phyloP scores from a whole-genome alignment of 768 basidiomycete genomes.

The Pleurotus pulmonarius region DNA sequence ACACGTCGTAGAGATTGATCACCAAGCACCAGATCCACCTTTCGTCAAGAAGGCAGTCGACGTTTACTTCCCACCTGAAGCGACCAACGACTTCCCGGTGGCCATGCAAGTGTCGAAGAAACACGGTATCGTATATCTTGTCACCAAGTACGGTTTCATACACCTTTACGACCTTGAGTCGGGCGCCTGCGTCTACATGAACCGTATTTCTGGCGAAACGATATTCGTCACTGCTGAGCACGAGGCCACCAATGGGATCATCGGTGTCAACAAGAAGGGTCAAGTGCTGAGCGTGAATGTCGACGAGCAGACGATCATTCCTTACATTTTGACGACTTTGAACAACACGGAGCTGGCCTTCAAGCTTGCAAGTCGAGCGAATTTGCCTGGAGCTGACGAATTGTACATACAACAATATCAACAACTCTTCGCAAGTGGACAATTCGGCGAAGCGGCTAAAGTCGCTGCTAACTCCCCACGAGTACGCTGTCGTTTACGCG shows the following conservation, averaged over 20 bases:
- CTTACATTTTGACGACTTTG: constrained; percentile 88
- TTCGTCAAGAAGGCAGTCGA: constrained; percentile 98
- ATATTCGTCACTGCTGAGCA: constrained; percentile 99
- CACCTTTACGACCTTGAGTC: constrained; percentile 98
- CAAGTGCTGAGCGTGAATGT: constrained; percentile 96
- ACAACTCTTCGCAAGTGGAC: constrained; percentile 81
- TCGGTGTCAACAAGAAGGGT: constrained; percentile 99
- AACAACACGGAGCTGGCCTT: constrained; percentile 98
- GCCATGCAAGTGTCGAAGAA: constrained; percentile 98
- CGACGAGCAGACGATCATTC: constrained; percentile 94
- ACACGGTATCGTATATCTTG: constrained; percentile 95
- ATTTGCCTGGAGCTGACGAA: constrained; percentile 96
- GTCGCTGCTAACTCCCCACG: constrained; percentile 96
- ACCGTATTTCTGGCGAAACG: constrained; percentile 98
- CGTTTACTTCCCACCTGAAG: constrained; percentile 98
- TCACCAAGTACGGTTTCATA: constrained; percentile 99
- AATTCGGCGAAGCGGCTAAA: constrained; percentile 94
- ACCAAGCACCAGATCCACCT: constrained; percentile 85
- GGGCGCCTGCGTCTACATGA: constrained; percentile 99
- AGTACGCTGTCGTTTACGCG: constrained; percentile 34
- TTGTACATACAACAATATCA: constrained; percentile 94
- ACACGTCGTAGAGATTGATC: constrained; percentile 98
- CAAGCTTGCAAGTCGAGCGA: constrained; percentile 94
- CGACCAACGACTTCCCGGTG: constrained; percentile 97
- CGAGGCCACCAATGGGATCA: constrained; percentile 90